Conservation (phyloP, 306 rosid species). For the Fragaria ananassa region DNA sequence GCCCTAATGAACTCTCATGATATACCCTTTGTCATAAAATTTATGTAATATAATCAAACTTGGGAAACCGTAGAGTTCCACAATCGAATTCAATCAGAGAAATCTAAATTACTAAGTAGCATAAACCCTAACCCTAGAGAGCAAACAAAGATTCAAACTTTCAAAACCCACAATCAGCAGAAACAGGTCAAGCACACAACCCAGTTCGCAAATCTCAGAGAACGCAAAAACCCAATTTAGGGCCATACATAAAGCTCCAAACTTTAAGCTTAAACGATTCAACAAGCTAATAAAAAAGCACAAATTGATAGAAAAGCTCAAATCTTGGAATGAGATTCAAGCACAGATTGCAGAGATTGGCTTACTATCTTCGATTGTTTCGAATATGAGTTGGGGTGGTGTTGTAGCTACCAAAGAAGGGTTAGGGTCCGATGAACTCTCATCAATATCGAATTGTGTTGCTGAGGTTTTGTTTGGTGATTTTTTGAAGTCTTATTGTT, state of each 20-base stretch:
- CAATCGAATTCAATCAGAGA: background rate
- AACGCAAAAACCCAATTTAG: background rate
- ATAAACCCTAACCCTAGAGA: background rate
- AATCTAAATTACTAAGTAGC: background rate
- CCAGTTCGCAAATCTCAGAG: background rate
- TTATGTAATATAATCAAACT: background rate
- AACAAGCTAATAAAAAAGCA: background rate
- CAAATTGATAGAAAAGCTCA: background rate
- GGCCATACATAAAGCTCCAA: background rate
- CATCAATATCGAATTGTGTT: background rate
- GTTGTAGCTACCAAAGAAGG: background rate
- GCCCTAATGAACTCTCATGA: background rate
- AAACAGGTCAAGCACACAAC: background rate
- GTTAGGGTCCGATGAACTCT: constrained; percentile 2
- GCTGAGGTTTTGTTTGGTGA: background rate
- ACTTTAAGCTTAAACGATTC: background rate
- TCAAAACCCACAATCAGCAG: background rate
- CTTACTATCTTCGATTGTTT: constrained; percentile 7
- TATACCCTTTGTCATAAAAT: background rate
- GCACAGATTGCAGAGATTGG: constrained; percentile 3
- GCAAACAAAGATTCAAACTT: background rate
- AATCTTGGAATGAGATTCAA: background rate
- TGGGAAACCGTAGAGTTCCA: background rate
- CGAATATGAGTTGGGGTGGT: background rate
- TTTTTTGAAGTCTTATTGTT: background rate